Evolutionary conservation across 805 yeast genomes (phyloP).

Genomic region (Blastobotrys attinorum): DNA sequence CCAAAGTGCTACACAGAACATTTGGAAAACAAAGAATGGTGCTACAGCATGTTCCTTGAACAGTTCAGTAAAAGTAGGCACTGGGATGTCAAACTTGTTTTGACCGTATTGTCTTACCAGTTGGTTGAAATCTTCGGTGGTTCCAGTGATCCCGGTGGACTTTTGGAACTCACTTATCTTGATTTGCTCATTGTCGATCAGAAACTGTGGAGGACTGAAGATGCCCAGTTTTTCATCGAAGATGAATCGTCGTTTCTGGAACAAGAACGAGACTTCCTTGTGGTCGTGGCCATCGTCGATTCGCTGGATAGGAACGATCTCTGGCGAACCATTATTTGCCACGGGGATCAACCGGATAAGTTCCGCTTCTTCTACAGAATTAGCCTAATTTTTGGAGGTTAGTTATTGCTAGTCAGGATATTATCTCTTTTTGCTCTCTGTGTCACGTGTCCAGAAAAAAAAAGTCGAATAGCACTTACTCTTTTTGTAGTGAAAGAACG

Average conservation of each 20-base stretch:
- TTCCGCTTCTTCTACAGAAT: constrained; percentile 52
- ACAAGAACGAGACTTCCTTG: constrained; percentile 61
- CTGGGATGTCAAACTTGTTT: constrained; percentile 88
- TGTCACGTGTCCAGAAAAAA: background rate
- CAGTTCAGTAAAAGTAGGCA: constrained; percentile 83
- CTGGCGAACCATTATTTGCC: constrained; percentile 80
- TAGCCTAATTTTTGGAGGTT: constrained; percentile 34
- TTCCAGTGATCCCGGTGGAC: constrained; percentile 38
- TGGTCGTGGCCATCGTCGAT: constrained; percentile 36
- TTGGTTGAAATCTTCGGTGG: constrained; percentile 27
- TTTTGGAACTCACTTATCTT: constrained; percentile 48
- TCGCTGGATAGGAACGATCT: constrained; percentile 57
- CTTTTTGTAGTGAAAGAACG: constrained; percentile 56
- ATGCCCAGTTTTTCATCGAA: constrained; percentile 44
- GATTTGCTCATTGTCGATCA: constrained; percentile 52
- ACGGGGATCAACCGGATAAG: constrained; percentile 72
- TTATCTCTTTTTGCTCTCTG: too few species aligned
- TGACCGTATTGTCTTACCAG: constrained; percentile 61
- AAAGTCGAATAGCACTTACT: too few species aligned
- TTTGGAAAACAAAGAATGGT: constrained; percentile 93
- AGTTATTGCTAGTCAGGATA: background rate
- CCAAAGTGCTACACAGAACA: constrained; percentile 94
- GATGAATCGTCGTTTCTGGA: constrained; percentile 88
- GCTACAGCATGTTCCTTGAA: constrained; percentile 98
- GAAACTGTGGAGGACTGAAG: constrained; percentile 77